Evolutionary conservation across 192 early-diverging fungal species (phyloP).

Genomic region (Bifiguratus adelaidae): DNA sequence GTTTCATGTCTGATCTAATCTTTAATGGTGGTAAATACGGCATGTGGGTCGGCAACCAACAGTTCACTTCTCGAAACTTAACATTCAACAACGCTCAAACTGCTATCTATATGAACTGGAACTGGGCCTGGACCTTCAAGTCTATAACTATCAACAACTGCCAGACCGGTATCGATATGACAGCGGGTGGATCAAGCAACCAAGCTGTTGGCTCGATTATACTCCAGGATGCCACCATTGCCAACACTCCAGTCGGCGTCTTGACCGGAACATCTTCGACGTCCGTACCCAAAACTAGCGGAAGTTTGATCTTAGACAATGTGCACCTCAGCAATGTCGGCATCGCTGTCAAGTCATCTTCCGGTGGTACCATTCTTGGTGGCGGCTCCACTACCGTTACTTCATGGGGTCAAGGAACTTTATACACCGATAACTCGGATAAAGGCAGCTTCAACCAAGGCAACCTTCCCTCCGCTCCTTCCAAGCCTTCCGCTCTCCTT

Average conservation of each 20-base stretch:
- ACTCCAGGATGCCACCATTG: constrained; percentile 16
- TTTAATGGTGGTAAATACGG: constrained; percentile 29
- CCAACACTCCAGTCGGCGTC: constrained; percentile 15
- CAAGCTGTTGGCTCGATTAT: constrained; percentile 18
- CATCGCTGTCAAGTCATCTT: constrained; percentile 6
- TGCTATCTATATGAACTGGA: constrained; percentile 26
- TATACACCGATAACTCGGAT: constrained; percentile 2
- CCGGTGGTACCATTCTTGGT: constrained; percentile 9
- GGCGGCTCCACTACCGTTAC: background rate
- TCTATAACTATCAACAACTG: constrained; percentile 18
- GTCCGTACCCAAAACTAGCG: background rate
- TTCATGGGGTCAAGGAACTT: constrained; percentile 9
- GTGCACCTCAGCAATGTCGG: constrained; percentile 16
- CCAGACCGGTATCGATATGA: constrained; percentile 24
- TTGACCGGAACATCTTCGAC: constrained; percentile 1
- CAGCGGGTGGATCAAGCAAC: constrained; percentile 5
- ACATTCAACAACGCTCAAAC: constrained; percentile 21
- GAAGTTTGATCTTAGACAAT: constrained; percentile 20
- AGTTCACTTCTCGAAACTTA: constrained; percentile 22
- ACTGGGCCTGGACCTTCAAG: constrained; percentile 33
- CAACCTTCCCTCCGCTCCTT: constrained; percentile 4
- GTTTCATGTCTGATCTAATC: constrained; percentile 26
- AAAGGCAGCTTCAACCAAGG: constrained; percentile 3
- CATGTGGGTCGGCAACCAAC: constrained; percentile 29
- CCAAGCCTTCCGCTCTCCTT: constrained; percentile 10